Percentiles rank a stretch among this genome's conserved stretches.
Evolutionary conservation across 495 filamentous ascomycete genomes (phyloP).

Genomic region (Daldinia vernicosa): DNA sequence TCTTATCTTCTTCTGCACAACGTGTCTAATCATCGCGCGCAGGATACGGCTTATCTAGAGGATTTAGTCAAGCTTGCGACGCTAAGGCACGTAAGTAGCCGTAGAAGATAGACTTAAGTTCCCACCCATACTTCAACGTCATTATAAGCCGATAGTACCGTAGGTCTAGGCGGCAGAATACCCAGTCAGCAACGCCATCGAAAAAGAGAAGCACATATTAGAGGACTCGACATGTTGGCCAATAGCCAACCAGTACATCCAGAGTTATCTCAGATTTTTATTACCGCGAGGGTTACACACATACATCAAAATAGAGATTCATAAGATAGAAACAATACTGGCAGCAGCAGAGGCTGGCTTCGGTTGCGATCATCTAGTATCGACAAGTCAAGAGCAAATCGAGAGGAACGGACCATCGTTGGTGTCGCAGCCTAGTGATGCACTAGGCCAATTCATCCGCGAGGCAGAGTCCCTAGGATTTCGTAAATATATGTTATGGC

Average conservation of each 20-base stretch:
- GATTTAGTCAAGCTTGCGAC: background rate
- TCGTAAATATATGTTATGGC: background rate
- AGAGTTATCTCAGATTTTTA: background rate
- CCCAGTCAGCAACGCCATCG: background rate
- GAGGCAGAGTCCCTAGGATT: background rate
- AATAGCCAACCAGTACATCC: background rate
- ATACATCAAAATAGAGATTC: background rate
- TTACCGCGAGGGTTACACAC: background rate
- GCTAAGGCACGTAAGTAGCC: background rate
- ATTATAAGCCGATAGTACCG: background rate
- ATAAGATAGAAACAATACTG: background rate
- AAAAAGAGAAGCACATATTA: background rate
- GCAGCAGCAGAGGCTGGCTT: background rate
- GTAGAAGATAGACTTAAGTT: background rate
- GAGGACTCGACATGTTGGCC: background rate
- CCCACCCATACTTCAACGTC: background rate
- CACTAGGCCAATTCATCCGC: background rate
- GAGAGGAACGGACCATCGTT: background rate
- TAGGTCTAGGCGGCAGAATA: background rate
- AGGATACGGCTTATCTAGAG: conserved; percentile 39
- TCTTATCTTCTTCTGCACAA: conserved; percentile 66
- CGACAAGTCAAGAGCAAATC: background rate
- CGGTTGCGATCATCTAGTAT: background rate
- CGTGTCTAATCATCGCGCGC: conserved; percentile 53
- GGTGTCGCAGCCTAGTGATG: background rate